phyloP scores from a whole-genome alignment of 2,329 filamentous ascomycete genomes.

The Herpotrichia juniperi region DNA sequence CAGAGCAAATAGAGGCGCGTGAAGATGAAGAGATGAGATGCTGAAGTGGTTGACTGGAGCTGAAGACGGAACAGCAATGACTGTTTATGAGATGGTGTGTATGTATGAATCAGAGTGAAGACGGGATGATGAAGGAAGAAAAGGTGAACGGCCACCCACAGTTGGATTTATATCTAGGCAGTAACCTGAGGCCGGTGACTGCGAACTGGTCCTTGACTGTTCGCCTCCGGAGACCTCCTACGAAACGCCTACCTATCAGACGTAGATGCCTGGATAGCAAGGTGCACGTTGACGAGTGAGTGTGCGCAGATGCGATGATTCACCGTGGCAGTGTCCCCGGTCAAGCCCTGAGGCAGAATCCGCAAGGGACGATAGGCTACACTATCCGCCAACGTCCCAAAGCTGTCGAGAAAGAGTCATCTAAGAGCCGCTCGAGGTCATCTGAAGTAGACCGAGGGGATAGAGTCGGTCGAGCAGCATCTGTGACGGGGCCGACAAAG shows the following conservation, averaged over 20 bases:
- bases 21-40: slow-evolving; percentile 11
- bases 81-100: slow-evolving; percentile 15
- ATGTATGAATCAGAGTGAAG: slow-evolving; percentile 16
- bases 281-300: slow-evolving; percentile 25
- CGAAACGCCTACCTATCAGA: slow-evolving; percentile 13
- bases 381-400: slow-evolving; percentile 11
- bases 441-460: slow-evolving; percentile 19
- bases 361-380: slow-evolving; percentile 29
- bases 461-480: slow-evolving; percentile 18
- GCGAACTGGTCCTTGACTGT: slow-evolving; percentile 22
- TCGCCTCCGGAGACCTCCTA: slow-evolving; percentile 33
- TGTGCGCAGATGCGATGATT: slow-evolving; percentile 35
- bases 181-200: slow-evolving; percentile 38
- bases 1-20: slow-evolving; percentile 12
- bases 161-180: slow-evolving; percentile 41
- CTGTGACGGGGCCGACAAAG: slow-evolving; percentile 13
- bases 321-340: slow-evolving; percentile 40
- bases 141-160: slow-evolving; percentile 11
- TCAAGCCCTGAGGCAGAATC: slow-evolving; percentile 28
- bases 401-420: slow-evolving; percentile 32
- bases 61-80: slow-evolving; percentile 22
- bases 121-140: slow-evolving; percentile 19
- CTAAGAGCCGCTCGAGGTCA: slow-evolving; percentile 9
- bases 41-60: slow-evolving; percentile 24
- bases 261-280: slow-evolving; percentile 37